phyloP scores from a whole-genome alignment of 257 asterid genomes.

The Solanum stenotomum region DNA sequence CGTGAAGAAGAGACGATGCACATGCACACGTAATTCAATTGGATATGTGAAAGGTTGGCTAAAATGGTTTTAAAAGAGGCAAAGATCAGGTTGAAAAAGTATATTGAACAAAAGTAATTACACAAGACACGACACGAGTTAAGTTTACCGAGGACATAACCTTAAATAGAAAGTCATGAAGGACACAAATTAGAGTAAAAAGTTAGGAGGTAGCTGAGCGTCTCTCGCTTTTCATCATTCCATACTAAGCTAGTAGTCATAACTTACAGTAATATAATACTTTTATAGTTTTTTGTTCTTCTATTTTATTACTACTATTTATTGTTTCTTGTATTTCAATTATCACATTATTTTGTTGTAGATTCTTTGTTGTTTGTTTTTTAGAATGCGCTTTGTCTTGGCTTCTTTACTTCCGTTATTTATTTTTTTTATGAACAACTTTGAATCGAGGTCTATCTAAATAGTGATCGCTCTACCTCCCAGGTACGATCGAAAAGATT shows the following conservation, averaged over 20 bases:
- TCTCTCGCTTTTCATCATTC: not conserved
- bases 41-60: not conserved
- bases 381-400: not conserved
- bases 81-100: not conserved
- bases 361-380: not conserved
- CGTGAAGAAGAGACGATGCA: too few relatives aligned
- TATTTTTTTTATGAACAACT: not conserved
- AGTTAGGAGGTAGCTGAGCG: not conserved
- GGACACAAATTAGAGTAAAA: rapidly evolving
- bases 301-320: not conserved
- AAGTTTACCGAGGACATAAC: not conserved
- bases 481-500: not conserved
- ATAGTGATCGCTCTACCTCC: not conserved
- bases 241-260: not conserved
- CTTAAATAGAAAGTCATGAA: not conserved
- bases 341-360: not conserved
- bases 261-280: not conserved
- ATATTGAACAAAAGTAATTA: not conserved
- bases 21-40: not conserved
- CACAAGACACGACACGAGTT: not conserved
- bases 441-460: too few relatives aligned
- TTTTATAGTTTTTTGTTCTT: not conserved
- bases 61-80: rapidly evolving
- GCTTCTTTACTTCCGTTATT: not conserved
- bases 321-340: not conserved